Evolutionary conservation across 441 rosid genomes (phyloP), one percentile per base, ranked within the genome.

Genomic region (Aquilaria agallochum): DNA sequence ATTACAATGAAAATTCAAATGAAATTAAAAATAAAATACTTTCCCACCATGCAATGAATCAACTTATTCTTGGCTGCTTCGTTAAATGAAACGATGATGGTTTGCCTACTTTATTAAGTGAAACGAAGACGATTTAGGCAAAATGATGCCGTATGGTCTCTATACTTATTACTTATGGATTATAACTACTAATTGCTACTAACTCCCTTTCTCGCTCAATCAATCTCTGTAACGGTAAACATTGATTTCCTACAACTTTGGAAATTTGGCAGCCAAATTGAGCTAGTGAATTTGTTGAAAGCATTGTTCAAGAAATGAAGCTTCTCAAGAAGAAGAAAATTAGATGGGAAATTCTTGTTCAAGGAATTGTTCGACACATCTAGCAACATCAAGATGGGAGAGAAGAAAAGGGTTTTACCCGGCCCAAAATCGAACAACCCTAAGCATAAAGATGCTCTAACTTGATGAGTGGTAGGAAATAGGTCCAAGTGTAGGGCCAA

Each of bases 291-390:
- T 66, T 78, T 65, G 74, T 92, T 92, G 32, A 74, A 10, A 2
- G 98, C 90, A 70, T 90, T 33, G 68, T 92, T 92, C 52, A 92
- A 65, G 71, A 76, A 82, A 59, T 5, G 59, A 67, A 90, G 82
- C 65, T 69, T 67, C 59, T 67, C 53, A 3, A 88, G 60, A 4
- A 76, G 72, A 5, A 96, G 98, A 50, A 92, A 90, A 77, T 92
- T 95, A 1, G 69, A 69, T 51, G 98, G 98, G 63, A 92, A 86
- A 60, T 74, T 73, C 62, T 96, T 96, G 63, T 52, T 82, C 74
- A 92, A 55, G 31, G 72, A 68, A 60, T 92, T 92, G 50, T 72
- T 83, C 10, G 98, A 90, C 12, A 90, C 64, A 76, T 92, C 98
- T 31, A 92, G 73, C 66, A 74, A 77, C 13, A 13, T 75, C 80